Base-by-base conservation (phyloP, 1,284 basidiomycete species). In the Mycocalia duriaeana region DNA sequence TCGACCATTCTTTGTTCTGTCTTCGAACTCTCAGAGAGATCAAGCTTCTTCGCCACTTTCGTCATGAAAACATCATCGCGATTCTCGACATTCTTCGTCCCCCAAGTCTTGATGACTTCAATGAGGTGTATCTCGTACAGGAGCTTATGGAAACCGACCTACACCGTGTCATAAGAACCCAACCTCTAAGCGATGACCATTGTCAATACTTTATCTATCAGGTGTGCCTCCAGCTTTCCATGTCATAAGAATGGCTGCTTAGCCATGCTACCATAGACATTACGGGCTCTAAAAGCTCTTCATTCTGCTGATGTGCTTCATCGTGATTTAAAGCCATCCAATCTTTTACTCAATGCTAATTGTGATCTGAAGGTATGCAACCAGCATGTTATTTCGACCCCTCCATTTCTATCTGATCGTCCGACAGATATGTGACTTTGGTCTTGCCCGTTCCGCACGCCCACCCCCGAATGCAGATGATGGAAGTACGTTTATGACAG, bases 121-220 rank as follows among this genome's bases (percentile, higher is more conserved):
- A 69, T 31, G 91, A 93, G 59, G 89, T 91, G 16, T 90, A 71
- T 53, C 77, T 94, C 48, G 89, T 94, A 5, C 84, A 91, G 67
- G 91, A 93, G 64, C 75, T 93, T 46, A 94, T 94, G 91, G 91
- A 94, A 64, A 91, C 89, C 0, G 90, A 93, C 64, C 71, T 94
- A 58, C 89, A 94, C 63, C 82, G 91, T 46, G 91, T 94, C 34
- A 91, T 94, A 53, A 77, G 88, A 39, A 91, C 89, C 0, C 91
- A 93, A 68, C 79, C 86, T 51, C 72, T 94, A 38, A 85, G 81
- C 48, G 89, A 94, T 60, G 91, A 94, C 63, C 94, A 95, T 65
- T 92, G 84, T 60, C 92, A 95, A 66, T 96, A 96, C 66, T 95
- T 95, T 65, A 86, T 94, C 55, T 95, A 96, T 65, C 93, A 95